Percentiles rank a stretch among this genome's conserved stretches.
Evolutionary conservation across 73 alveolate species (phyloP).

Genomic region (Paramecium sonneborni): DNA sequence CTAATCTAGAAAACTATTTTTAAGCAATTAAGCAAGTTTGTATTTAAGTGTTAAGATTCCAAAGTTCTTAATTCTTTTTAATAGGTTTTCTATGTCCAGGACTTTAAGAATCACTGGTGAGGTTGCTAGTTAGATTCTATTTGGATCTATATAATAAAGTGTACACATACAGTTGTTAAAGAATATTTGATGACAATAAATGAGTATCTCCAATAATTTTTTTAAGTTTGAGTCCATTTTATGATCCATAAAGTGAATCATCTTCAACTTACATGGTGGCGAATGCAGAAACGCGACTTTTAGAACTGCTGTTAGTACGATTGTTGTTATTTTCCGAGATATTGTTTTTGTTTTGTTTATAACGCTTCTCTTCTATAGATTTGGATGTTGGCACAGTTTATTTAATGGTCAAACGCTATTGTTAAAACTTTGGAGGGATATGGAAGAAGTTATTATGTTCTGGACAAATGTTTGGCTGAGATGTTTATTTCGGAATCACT

Average conservation of each 20-base stretch:
- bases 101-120: slow-evolving; percentile 21
- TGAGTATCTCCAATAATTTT: slow-evolving; percentile 32
- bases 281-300: neutral
- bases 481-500: slow-evolving; percentile 60
- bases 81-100: neutral
- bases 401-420: slow-evolving; percentile 41
- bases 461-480: slow-evolving; percentile 59
- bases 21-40: neutral
- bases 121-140: slow-evolving; percentile 18
- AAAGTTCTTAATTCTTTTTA: neutral
- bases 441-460: slow-evolving; percentile 56
- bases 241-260: slow-evolving; percentile 7
- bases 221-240: slow-evolving; percentile 19
- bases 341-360: slow-evolving; percentile 1
- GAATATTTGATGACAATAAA: neutral
- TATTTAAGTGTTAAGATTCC: neutral
- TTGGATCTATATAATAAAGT: neutral
- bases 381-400: slow-evolving; percentile 27
- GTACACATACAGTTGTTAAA: neutral
- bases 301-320: slow-evolving; percentile 52
- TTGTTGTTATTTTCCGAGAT: slow-evolving; percentile 32
- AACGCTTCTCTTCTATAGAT: slow-evolving; percentile 51
- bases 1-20: neutral
- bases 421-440: slow-evolving; percentile 18
- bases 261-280: slow-evolving; percentile 51